These are phyloP conservation scores for Telopea speciosissima DNA, from an alignment of 177 flowering plant species.

Conservation along the genomic window DNA sequence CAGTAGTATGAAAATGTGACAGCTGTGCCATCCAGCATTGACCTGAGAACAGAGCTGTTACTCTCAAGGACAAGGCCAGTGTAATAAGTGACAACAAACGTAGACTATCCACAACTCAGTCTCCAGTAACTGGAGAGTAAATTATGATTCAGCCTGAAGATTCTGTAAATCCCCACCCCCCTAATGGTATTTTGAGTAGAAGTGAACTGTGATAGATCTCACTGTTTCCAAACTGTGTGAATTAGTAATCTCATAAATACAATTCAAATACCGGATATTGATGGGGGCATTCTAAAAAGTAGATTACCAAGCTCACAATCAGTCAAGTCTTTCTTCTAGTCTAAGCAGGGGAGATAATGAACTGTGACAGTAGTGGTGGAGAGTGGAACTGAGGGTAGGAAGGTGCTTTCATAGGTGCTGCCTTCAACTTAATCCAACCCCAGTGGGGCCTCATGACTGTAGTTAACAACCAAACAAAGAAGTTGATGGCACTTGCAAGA, in stretches of 20 bases:
- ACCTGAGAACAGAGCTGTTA: constrained; percentile 24
- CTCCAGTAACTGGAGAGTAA: too few species aligned
- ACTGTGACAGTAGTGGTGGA: constrained; percentile 25
- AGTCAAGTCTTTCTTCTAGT: constrained; percentile 27
- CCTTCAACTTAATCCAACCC: constrained; percentile 32
- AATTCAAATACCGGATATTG: background rate
- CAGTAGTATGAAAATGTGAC: constrained; percentile 15
- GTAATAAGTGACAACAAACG: constrained; percentile 16
- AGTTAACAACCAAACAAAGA: constrained; percentile 18
- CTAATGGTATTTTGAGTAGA: background rate
- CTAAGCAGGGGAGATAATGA: constrained; percentile 33
- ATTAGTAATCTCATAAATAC: background rate
- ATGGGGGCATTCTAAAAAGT: constrained; percentile 16
- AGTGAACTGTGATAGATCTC: too few species aligned
- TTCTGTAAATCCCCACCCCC: background rate
- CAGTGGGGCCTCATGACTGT: constrained; percentile 33
- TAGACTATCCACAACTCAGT: background rate
- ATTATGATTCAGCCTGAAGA: too few species aligned
- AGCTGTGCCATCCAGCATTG: constrained; percentile 10
- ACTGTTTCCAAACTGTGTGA: too few species aligned
- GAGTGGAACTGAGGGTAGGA: background rate
- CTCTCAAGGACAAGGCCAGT: constrained; percentile 17
- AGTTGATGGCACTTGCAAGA: too few species aligned
- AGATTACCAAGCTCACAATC: constrained; percentile 16
- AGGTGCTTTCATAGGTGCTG: constrained; percentile 34